Evolutionary conservation across 1,284 basidiomycete genomes (phyloP), one percentile per base, ranked within the genome.

Genomic region (Cryptococcus wingfieldii): DNA sequence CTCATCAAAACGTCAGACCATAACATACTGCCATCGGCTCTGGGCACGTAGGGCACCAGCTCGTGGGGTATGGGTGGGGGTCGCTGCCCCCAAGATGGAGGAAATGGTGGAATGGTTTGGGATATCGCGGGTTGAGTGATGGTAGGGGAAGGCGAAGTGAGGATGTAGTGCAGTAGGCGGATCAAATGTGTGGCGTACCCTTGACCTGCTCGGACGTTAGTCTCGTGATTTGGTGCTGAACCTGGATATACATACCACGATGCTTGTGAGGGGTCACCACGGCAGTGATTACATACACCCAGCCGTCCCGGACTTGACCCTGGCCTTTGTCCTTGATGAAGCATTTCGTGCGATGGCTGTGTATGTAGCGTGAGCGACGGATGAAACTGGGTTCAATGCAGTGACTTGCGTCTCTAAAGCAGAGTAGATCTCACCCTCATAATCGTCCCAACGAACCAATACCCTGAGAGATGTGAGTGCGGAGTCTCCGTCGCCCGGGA

Each of bases 191-290:
- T 51, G 5, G 34, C 54, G 28, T 55, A 55, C 8, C 54, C 49
- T n/a, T 46, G 19, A 23, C 43, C 54, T 55, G 25, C 25, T 25
- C n/a, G 8, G 19, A n/a, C 19, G 37, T 48, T 13, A 47, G 13
- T 48, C 47, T 48, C 10, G 14, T 8, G 27, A 37, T 34, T 31
- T 16, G 27, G 16, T 13, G 23, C 23, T 23, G 10, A 38, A 47
- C 18, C 12, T 19, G 38, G 38, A 13, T 16, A 8, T 7, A 57
- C 63, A 43, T 45, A 69, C 67, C 48, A 25, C 58, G 67, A 47
- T 69, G 60, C 18, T 54, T 2, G 0, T 51, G 38, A 18, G 66
- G 63, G 18, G 65, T 69, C 48, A 66, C 62, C 2, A 73, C 71
- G 7, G 62, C 60, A 5, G 61, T 63, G 16, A 73, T 65, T 7